A percentile compares a stretch with the other conserved stretches of the same genome.
phyloP scores from a whole-genome alignment of 768 basidiomycete species.

The Auriscalpium microsporum region DNA sequence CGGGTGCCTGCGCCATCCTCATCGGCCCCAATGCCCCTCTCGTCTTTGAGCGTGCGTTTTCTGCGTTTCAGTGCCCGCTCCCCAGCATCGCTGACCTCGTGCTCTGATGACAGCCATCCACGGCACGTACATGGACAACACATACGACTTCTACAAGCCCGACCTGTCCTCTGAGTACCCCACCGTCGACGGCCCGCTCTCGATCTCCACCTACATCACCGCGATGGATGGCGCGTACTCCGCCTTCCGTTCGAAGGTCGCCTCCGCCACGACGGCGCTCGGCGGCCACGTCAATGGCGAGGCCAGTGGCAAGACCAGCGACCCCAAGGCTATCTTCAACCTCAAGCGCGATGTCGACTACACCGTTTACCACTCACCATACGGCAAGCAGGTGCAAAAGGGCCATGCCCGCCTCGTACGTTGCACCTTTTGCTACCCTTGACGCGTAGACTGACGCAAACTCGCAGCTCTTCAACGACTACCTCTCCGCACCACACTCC shows the following conservation, averaged over 20 bases:
- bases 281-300: conserved; percentile 25
- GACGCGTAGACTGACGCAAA: background rate
- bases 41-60: conserved; percentile 81
- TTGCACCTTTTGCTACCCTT: background rate
- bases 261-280: conserved; percentile 38
- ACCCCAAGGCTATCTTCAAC: conserved; percentile 46
- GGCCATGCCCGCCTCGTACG: conserved; percentile 79
- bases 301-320: conserved; percentile 28
- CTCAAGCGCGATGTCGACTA: conserved; percentile 71
- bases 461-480: conserved; percentile 70
- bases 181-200: conserved; percentile 94
- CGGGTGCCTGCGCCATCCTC: conserved; percentile 89
- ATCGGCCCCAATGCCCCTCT: conserved; percentile 96
- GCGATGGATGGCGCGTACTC: conserved; percentile 88
- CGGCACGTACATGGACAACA: conserved; percentile 95
- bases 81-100: too few species aligned
- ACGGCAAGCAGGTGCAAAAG: conserved; percentile 98
- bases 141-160: conserved; percentile 99
- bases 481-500: conserved; percentile 64
- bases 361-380: conserved; percentile 93
- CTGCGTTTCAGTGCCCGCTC: too few species aligned
- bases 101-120: conserved; percentile 60
- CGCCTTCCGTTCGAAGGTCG: conserved; percentile 74
- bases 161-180: conserved; percentile 92
- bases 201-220: conserved; percentile 89